Evolutionary conservation across 306 rosid species (phyloP), one percentile per base, ranked within the genome.

Genomic region (Ormosia semicastrata): DNA sequence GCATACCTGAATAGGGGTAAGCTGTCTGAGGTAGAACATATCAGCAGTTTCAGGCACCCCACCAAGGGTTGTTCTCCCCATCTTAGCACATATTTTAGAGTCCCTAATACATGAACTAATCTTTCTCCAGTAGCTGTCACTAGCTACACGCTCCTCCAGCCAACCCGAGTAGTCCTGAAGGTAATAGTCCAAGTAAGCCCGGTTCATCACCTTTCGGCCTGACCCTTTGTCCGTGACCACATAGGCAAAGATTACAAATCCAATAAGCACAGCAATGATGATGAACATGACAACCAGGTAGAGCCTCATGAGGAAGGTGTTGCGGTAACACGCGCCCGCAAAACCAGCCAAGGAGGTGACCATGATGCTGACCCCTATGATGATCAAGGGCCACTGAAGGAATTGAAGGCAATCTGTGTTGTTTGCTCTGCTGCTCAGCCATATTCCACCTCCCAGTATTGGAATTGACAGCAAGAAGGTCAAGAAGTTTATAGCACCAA

Each of bases 371-470:
- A 86, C 69, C 0, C 96, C 98, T 54, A 95, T 89, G 12, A 87
- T 50, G 75, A 95, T 93, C 24, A 95, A n/a, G 0, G 99, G 99
- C 99, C 99, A 95, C 75, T 95, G 99, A 1, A 95, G 99, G 84
- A 95, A 95, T 80, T 86, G 88, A 36, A 95, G 91, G 76, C 99
- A 95, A 76, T 95, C 99, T 0, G 97, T 89, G 93, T 87, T 95
- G 96, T 89, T 93, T 58, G 99, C 97, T 7, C 98, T 71, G 86
- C 93, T 84, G 90, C 96, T 93, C 24, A 95, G 92, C 99, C 99
- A 95, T 62, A 93, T 88, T 0, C 98, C 99, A 0, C 99, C 99
- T 0, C 92, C 98, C 0, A 95, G 86, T 75, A 95, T 95, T 24
- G 99, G 99, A 59, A 95, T 72, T 9, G 99, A 95, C 1, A 95